Conservation (phyloP, 306 rosid genomes). For the Cucurbita maxima region DNA sequence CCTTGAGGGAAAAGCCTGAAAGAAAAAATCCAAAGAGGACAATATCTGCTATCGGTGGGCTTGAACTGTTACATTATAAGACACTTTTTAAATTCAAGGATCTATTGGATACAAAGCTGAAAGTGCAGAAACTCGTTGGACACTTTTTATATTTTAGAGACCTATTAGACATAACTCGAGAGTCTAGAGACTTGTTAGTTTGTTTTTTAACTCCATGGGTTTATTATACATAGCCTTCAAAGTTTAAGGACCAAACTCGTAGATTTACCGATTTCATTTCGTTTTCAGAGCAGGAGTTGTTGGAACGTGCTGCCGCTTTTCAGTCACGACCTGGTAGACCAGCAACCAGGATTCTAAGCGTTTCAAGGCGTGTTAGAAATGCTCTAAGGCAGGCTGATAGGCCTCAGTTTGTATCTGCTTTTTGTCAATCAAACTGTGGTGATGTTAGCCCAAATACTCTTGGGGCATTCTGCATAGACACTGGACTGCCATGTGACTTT, state of each 20-base stretch:
- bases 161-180: background rate
- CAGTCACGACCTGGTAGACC: slow-evolving; percentile 53
- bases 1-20: no score
- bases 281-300: slow-evolving; percentile 47
- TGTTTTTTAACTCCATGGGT: background rate
- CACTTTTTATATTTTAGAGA: background rate
- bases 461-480: slow-evolving; percentile 72
- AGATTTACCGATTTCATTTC: background rate
- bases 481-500: slow-evolving; percentile 85
- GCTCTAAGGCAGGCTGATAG: slow-evolving; percentile 32
- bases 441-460: slow-evolving; percentile 93
- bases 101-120: background rate
- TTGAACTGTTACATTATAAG: background rate
- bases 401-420: slow-evolving; percentile 75
- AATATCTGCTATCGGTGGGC: no score
- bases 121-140: background rate
- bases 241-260: background rate
- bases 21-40: no score
- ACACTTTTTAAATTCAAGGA: background rate
- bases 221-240: background rate
- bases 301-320: slow-evolving; percentile 65
- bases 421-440: slow-evolving; percentile 90
- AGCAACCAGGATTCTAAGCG: slow-evolving; percentile 34
- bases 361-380: slow-evolving; percentile 61
- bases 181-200: background rate